Evolutionary conservation across 805 yeast genomes (phyloP), one percentile per base, ranked within the genome.

Genomic region (Sugiyamaella americana): DNA sequence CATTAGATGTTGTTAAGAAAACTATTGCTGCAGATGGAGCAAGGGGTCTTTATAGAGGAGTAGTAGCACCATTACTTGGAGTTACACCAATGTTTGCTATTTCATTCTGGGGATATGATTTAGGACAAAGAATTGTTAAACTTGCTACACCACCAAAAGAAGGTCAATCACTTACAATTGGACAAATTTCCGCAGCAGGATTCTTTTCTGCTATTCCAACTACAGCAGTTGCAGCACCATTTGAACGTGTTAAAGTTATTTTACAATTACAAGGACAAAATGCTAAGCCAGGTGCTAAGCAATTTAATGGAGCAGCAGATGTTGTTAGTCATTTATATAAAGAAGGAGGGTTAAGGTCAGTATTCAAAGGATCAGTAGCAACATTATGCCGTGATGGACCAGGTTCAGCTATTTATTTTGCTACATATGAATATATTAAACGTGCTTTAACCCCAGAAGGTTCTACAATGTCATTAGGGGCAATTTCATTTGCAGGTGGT

Each of bases 31-130:
- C 74, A 22, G 87, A 84, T 51, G 95, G 96, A 0, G 77, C 79
- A 2, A 54, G 72, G 21, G 97, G 98, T 1, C 79, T 91, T 54
- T 91, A 91, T 67, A 73, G 95, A 60, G 98, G 98, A 49, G 97
- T 93, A 26, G 73, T 85, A 10, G 96, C 98, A 11, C 98, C 98
- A 2, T 69, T 91, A 44, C 62, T 86, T n/a, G 98, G 98, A 20
- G 97, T 91, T 19, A 93, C 98, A 0, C 98, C 98, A 23, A 93
- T 91, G 86, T 93, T 93, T 71, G 98, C 98, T 1, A 93, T 93
- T 20, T 84, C 95, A 1, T 91, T 91, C 70, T 91, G 98, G 98
- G 98, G 98, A 60, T 91, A 93, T 66, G 97, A 88, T 61, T 72
- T 87, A 44, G 98, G 98, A 52, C 88, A 87, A 68, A 79, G 78